Base-by-base conservation (phyloP, 2,329 filamentous ascomycete species). In the Cytospora mali region DNA sequence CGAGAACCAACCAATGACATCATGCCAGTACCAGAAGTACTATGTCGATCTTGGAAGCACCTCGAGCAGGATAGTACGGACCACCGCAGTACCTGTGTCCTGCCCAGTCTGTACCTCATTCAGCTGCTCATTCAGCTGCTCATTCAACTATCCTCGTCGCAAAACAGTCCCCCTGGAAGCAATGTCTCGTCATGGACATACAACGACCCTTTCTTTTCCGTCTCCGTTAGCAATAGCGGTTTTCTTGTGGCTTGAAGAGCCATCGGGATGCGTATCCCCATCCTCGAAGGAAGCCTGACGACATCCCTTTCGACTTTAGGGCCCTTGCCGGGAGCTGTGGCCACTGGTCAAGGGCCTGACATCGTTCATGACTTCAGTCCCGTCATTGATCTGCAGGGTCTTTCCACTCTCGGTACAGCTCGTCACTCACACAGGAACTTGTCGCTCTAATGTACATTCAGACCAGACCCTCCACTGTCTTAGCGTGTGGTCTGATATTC, bases 361-460 rank as follows among this genome's bases (percentile, higher is more conserved):
- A 64, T 67, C 50, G 62, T 16, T 29, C 52, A 66, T 67, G 66
- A 66, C 60, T 59, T 66, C 65, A 65, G 58, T 27, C 53, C 54
- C 58, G 51, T 66, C 55, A 61, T 54, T 31, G 66, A 70, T 70
- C 68, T 64, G 60, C 69, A 70, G 69, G 68, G 68, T 70, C 68
- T 68, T 66, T 49, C 66, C 63, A 48, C 35, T 67, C 52, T 28
- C 9, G 58, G 54, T 27, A 18, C 23, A 7, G 39, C 35, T 29
- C 55, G 9, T 48, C 51, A 51, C 23, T 52, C 42, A 50, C 58
- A 55, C 55, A 48, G 6, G 6, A 54, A 18, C 46, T 46, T 48
- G 29, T 54, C 23, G 23, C 21, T 21, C 18, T 25, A 46, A 58
- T 57, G 64, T 57, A 59, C 61, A 65, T 63, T n/a, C 42, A 46